Conservation (phyloP, 352 stramenopile genomes). For the Globisporangium apiculatum region DNA sequence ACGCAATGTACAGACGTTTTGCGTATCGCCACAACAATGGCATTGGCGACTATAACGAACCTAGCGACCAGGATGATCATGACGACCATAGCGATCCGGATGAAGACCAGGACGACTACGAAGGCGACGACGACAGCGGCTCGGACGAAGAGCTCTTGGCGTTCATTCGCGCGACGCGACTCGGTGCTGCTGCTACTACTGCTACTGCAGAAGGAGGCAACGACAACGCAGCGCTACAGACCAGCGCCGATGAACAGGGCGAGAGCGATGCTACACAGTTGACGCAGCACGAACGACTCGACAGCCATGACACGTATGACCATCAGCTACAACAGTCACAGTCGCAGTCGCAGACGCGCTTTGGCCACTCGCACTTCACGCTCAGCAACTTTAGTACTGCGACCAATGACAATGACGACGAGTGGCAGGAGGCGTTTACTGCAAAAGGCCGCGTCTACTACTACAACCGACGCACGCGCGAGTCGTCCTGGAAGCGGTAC, state of each 20-base stretch:
- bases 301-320: neutral
- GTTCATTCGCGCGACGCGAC: neutral
- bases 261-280: neutral
- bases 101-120: neutral
- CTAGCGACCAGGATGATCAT: neutral
- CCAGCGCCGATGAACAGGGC: slow-evolving; percentile 13
- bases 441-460: slow-evolving; percentile 85
- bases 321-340: neutral
- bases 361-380: slow-evolving; percentile 11
- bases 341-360: neutral
- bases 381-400: slow-evolving; percentile 11
- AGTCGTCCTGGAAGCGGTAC: slow-evolving; percentile 83
- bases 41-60: neutral
- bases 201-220: too few species aligned
- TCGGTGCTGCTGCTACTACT: too few species aligned
- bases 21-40: neutral
- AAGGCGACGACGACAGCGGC: neutral
- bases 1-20: neutral
- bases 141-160: slow-evolving; percentile 4
- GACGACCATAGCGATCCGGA: slow-evolving; percentile 3
- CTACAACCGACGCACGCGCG: slow-evolving; percentile 80
- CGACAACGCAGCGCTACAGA: too few species aligned
- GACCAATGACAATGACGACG: slow-evolving; percentile 18
- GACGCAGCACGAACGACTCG: neutral
- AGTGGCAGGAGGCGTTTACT: slow-evolving; percentile 82